Percentiles rank a stretch among this genome's conserved stretches.
These are phyloP conservation scores for Oehlia diaphana DNA, from an alignment of 192 early-diverging fungal species.

Conservation along the genomic window DNA sequence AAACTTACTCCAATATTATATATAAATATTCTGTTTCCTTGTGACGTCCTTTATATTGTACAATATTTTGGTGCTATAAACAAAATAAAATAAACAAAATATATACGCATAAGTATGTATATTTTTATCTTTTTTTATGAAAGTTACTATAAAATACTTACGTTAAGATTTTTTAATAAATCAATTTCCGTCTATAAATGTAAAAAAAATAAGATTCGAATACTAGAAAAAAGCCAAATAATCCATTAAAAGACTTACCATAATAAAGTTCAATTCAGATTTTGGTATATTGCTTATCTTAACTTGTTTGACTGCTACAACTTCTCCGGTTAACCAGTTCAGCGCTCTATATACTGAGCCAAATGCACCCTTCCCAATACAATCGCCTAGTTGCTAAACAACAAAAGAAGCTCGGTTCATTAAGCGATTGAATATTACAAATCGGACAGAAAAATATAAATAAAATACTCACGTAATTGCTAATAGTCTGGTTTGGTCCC, in stretches of 20 bases:
- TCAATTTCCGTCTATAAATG: slow-evolving; percentile 53
- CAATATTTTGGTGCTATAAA: slow-evolving; percentile 60
- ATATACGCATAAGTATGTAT: neutral
- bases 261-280: slow-evolving; percentile 42
- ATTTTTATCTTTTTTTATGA: neutral
- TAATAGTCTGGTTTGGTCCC: neutral
- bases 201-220: slow-evolving; percentile 20
- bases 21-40: slow-evolving; percentile 69
- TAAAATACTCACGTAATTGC: neutral
- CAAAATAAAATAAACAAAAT: neutral
- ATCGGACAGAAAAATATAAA: neutral
- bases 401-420: neutral
- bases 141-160: slow-evolving; percentile 23
- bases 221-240: neutral
- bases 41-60: slow-evolving; percentile 75
- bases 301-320: slow-evolving; percentile 74
- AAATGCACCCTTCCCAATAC: slow-evolving; percentile 74
- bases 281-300: slow-evolving; percentile 48
- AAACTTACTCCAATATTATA: slow-evolving; percentile 84
- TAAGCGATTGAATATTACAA: neutral
- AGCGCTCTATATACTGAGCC: slow-evolving; percentile 72
- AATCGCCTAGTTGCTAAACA: slow-evolving; percentile 65
- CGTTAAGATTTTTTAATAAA: slow-evolving; percentile 49
- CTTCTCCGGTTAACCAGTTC: slow-evolving; percentile 63
- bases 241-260: slow-evolving; percentile 30